Evolutionary conservation across 1,284 basidiomycete species (phyloP), one percentile per base, ranked within the genome.

Genomic region (Malassezia slooffiae): DNA sequence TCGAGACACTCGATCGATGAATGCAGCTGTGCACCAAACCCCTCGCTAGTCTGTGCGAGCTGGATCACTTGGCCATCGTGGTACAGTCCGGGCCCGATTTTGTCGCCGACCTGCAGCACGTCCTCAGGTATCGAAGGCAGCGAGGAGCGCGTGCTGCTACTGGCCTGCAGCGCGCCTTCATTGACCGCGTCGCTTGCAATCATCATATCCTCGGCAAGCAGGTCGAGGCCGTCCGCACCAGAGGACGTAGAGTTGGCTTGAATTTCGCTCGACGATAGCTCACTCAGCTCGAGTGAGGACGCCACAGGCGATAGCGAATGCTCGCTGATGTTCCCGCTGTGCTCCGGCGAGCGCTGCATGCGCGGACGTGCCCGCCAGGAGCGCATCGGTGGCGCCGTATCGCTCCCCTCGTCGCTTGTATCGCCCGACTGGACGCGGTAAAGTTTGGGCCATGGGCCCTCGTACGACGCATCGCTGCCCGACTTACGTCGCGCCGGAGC

Each of bases 21-120:
- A 22, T 60, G 55, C 4, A 43, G 43, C 45, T 63, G 61, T n/a
- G 54, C 62, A 4, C 48, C 53, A 34, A 67, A 62, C 4, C 62
- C 65, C 2, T 45, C 40, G 10, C 55, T 59, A 6, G 63, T 63
- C 29, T 60, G 47, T 2, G 66, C 64, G 9, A 64, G 57, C 22
- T 47, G 37, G 38, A 69, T 60, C 24, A 51, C 35, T 15, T 63
- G 54, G 6, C 64, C 64, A 29, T 69, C 66, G 27, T 65, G 62
- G 15, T 53, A 44, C 17, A 69, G 45, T 10, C 64, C 64, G 5
- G 64, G 62, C 1, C 64, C 66, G 2, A 67, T 43, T 3, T 57
- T 57, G 27, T 69, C 64, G 12, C 64, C 60, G 6, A 56, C 41
- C 19, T 60, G 51, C 34, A 68, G 61, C 23, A 62, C 53, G 22